A percentile compares a stretch with the other conserved stretches of the same genome.
Evolutionary conservation across 2,329 filamentous ascomycete species (phyloP).

Genomic region (Elsinoe perseae): DNA sequence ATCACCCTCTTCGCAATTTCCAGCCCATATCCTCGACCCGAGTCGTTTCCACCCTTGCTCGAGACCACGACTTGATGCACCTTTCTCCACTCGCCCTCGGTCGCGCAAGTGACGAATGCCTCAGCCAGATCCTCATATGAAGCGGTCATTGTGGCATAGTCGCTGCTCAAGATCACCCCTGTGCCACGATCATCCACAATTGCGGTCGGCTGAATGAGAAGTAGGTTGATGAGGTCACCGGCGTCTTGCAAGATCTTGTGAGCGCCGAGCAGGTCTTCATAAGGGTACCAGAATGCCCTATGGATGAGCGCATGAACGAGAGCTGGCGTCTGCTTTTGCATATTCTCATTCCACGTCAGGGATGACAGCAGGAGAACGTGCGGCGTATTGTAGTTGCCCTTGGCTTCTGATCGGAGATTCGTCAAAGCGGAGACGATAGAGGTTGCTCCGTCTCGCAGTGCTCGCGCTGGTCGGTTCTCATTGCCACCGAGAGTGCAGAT

Average conservation of each 20-base stretch:
- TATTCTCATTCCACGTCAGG: neutral
- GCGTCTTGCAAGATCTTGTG: neutral
- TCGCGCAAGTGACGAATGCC: neutral
- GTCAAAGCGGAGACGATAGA: slow-evolving; percentile 6
- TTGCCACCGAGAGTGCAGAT: slow-evolving; percentile 8
- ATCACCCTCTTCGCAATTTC: neutral
- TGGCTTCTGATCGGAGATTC: neutral
- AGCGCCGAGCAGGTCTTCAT: neutral
- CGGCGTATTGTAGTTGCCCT: neutral
- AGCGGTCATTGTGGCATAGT: neutral
- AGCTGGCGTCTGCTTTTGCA: neutral
- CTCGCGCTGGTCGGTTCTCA: slow-evolving; percentile 1
- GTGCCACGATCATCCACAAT: neutral
- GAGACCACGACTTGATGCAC: neutral
- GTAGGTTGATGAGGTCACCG: neutral
- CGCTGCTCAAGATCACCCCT: neutral
- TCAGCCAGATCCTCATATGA: slow-evolving; percentile 1
- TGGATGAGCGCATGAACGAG: neutral
- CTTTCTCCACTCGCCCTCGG: neutral
- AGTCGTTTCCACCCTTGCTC: neutral
- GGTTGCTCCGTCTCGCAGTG: neutral
- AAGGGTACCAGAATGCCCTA: neutral
- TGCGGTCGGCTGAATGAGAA: neutral
- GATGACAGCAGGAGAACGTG: slow-evolving; percentile 1
- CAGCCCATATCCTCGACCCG: neutral